Evolutionary conservation across 441 rosid genomes (phyloP), one percentile per base, ranked within the genome.

Genomic region (Brassica hybrid): DNA sequence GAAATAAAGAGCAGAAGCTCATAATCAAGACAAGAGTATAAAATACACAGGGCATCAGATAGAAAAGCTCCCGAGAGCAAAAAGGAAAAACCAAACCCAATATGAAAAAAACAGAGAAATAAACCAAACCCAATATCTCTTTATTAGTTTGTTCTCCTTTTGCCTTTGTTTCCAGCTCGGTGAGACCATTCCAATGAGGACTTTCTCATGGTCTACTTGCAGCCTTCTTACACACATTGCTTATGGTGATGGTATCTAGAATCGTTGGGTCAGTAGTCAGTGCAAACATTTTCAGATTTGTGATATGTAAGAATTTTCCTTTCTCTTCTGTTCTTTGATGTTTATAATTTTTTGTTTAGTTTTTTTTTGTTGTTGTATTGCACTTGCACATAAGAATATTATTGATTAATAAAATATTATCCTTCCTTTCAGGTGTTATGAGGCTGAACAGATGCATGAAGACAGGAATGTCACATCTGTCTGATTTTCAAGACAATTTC

Each of bases 171-270:
- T 61, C 81, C 90, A 96, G 99, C 98, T 96, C 81, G 98, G 99
- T 72, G 99, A 91, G 88, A 94, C 98, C 65, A 96, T 96, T 83
- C 83, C 97, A 94, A 91, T 89, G 99, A 96, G 74, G 98, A 92
- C 79, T 96, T 94, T 83, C 92, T 94, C 80, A 89, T 93, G 96
- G 98, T 96, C 80, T 95, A 96, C 84, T 86, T 96, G 82, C 98
- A 92, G 84, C 89, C 19, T 18, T 18, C 96, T 68, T 96, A 97
- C 84, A 77, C 85, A 1, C 97, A 94, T 83, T 96, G 99, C 79
- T 94, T 80, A 81, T 83, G 60, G 80, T 94, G 72, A 94, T 96
- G 98, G 98, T 91, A 45, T 86, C 95, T 1, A 97, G 98, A 68
- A 90, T 69, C 90, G 91, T 27, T 92, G 98, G 96, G 92, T 88